Evolutionary conservation across 2,329 filamentous ascomycete genomes (phyloP), one percentile per base, ranked within the genome.

Genomic region (Microdochium nivale): DNA sequence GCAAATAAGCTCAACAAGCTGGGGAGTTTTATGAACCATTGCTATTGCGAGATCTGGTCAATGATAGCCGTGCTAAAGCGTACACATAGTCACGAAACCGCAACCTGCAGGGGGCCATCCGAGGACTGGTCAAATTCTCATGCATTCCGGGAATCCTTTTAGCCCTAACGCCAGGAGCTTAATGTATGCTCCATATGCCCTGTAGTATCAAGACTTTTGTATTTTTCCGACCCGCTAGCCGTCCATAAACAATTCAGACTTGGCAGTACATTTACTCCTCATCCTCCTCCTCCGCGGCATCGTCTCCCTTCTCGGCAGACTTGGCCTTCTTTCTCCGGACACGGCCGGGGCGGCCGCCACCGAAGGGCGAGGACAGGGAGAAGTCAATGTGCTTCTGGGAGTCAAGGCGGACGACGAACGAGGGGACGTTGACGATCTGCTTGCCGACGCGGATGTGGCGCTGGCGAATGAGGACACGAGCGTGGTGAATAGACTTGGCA

Each of bases 321-420:
- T 90, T 92, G 75, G 91, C 89, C 91, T 97, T 99, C 94, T 97
- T 99, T 84, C 94, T 95, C 77, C 90, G 86, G 71, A 96, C 92
- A 84, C 94, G 94, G 66, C 94, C 94, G 68, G 90, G 90, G 67
- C 94, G 91, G 72, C 94, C 94, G 73, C 91, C 91, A 77, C 94
- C 94, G 69, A 96, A 96, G 73, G 94, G 92, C 72, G 92, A 97
- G 78, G 87, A 95, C 62, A 99, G 85, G 59, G 94, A 83, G 75
- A 99, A 97, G 83, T 99, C 94, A 69, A 99, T 97, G 87, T 99
- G 94, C 89, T 99, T 99, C 87, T 99, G 94, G 68, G 91, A 96
- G 83, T 99, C 94, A 70, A 99, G 90, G 79, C 94, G 94, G 76
- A 99, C 94, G 73, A 99, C 87, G 87, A 96, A 99, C 52, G 92